phyloP scores from a whole-genome alignment of 202 grass and related monocot genomes.

The Dendrocalamus latiflorus region DNA sequence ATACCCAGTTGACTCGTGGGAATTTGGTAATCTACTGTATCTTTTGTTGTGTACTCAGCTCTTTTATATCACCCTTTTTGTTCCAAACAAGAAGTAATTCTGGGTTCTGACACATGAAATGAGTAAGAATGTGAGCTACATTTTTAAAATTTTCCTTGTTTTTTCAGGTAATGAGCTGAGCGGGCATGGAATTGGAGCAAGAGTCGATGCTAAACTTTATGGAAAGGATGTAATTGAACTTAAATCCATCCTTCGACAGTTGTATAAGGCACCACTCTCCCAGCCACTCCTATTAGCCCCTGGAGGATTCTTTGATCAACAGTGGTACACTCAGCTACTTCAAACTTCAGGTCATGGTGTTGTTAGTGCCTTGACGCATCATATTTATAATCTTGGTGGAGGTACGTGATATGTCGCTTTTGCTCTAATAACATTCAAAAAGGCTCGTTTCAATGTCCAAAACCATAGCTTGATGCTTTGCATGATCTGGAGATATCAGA shows the following conservation, averaged over 20 bases:
- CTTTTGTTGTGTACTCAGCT: background rate
- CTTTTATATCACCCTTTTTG: background rate
- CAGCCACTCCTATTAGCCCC: slow-evolving; percentile 76
- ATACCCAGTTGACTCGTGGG: slow-evolving; percentile 88
- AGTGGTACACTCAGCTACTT: no score
- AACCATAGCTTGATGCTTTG: background rate
- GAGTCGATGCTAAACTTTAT: slow-evolving; percentile 71
- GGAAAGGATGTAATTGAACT: no score
- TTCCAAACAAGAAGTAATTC: background rate
- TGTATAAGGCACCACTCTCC: slow-evolving; percentile 55
- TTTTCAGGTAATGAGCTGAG: slow-evolving; percentile 93
- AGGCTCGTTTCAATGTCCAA: no score
- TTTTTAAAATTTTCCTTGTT: background rate
- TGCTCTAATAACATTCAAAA: no score
- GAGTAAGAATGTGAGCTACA: background rate
- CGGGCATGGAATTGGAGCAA: slow-evolving; percentile 69
- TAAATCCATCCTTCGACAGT: slow-evolving; percentile 53
- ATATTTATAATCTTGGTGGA: no score
- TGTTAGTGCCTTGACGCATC: no score
- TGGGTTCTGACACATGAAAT: background rate
- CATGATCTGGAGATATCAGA: background rate
- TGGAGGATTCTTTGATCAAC: slow-evolving; percentile 95
- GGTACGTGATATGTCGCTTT: no score
- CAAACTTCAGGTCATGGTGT: no score
- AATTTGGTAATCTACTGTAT: slow-evolving; percentile 66